Evolutionary conservation across 164 flowering plant species (phyloP).

Genomic region (Aristolochia contorta): DNA sequence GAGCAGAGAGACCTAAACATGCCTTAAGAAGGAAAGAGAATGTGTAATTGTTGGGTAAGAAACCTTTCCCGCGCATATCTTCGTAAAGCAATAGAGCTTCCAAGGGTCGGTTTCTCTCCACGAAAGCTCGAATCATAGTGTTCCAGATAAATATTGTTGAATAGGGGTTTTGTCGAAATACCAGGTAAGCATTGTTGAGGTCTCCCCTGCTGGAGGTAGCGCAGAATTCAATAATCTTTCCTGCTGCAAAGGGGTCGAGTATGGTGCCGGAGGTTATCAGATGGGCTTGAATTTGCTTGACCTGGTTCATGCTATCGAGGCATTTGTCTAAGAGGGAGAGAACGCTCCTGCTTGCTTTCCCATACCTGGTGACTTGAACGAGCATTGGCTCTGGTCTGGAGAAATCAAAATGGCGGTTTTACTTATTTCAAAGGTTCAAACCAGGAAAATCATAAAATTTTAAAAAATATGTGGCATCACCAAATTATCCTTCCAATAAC

Average conservation of each 20-base stretch:
- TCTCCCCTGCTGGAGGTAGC: slow-evolving; percentile 23
- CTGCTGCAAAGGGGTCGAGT: slow-evolving; percentile 34
- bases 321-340: slow-evolving; percentile 35
- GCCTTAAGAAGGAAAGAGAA: slow-evolving; percentile 56
- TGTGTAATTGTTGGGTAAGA: slow-evolving; percentile 59
- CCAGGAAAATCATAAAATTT: too few species aligned
- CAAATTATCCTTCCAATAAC: too few species aligned
- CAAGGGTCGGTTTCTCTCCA: slow-evolving; percentile 24
- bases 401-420: not conserved
- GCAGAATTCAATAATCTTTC: slow-evolving; percentile 37
- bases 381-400: slow-evolving; percentile 4
- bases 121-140: slow-evolving; percentile 38
- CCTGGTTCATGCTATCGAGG: slow-evolving; percentile 29
- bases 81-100: slow-evolving; percentile 28
- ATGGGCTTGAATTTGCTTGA: slow-evolving; percentile 56
- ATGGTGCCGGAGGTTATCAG: slow-evolving; percentile 39
- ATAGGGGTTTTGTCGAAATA: slow-evolving; percentile 28
- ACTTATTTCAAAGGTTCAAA: too few species aligned
- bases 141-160: slow-evolving; percentile 50
- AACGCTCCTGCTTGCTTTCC: slow-evolving; percentile 31
- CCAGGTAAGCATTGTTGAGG: slow-evolving; percentile 25
- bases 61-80: slow-evolving; percentile 27
- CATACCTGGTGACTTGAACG: slow-evolving; percentile 10
- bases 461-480: too few species aligned
- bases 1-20: slow-evolving; percentile 23